Base-by-base conservation (phyloP, 2,329 filamentous ascomycete genomes). In the Exophiala calicioides region DNA sequence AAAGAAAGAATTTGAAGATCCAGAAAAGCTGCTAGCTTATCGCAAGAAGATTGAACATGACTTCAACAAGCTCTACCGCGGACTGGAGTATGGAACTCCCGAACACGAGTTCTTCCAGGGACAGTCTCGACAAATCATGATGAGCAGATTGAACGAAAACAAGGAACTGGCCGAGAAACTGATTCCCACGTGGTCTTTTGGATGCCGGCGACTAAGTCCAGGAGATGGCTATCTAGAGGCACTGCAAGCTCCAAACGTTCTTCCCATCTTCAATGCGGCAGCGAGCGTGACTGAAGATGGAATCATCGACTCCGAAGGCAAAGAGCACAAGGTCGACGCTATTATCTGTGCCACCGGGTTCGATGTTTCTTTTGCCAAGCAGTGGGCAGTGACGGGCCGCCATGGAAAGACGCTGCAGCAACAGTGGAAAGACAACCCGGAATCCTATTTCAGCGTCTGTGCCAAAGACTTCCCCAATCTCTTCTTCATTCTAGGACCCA, bases 131-230 rank as follows among this genome's bases (percentile, higher is more conserved):
- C 15, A 41, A 48, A 50, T 53, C 2, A 58, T 60, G 54, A 27
- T 44, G 18, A 32, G 46, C 5, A 44, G 50, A 13, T 26, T 53
- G 24, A 39, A 47, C 18, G 31, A 59, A 26, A 53, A 58, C 24
- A 41, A 41, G 2, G 53, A 60, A 1, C 38, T 62, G 3, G 33
- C 36, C 15, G 48, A 56, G 1, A 34, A 13, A 30, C 37, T 57
- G 8, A 55, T 55, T 16, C 63, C 61, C 0, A 43, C 54, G 1
- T 62, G 55, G 40, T 33, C 47, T 5, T 41, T 61, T 10, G 74
- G 73, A 1, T 78, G 74, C 44, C 64, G 58, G 12, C 40, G 58
- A 8, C 43, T 48, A 8, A 55, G 49, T 2, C 54, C 57, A 4
- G 52, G 54, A 5, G 43, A 45, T 18, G 47, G 40, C 7, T 58